Conservation (phyloP, 2,329 filamentous ascomycete genomes). For the Periconia digitata region DNA sequence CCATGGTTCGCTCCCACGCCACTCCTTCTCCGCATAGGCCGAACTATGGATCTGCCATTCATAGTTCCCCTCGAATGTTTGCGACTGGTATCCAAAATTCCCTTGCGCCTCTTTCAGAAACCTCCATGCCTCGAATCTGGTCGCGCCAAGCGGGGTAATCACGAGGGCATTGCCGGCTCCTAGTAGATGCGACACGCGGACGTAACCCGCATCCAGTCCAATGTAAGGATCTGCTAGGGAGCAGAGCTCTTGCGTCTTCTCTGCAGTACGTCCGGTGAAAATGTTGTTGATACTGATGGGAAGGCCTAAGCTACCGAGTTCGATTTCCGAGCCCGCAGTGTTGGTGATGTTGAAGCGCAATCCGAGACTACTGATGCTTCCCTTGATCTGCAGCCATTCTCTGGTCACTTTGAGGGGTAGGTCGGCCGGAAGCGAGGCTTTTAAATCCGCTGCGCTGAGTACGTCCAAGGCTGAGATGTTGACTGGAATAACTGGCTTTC, state of each 20-base stretch:
- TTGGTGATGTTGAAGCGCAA: constrained; percentile 57
- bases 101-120: constrained; percentile 51
- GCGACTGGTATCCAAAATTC: constrained; percentile 44
- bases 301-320: constrained; percentile 60
- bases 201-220: constrained; percentile 60
- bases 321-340: constrained; percentile 43
- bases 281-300: constrained; percentile 65
- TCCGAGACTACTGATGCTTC: constrained; percentile 52
- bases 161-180: constrained; percentile 58
- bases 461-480: constrained; percentile 16
- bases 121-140: constrained; percentile 58
- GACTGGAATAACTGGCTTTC: constrained; percentile 40
- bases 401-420: constrained; percentile 52
- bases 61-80: constrained; percentile 63
- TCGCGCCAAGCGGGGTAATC: constrained; percentile 56
- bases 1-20: constrained; percentile 56
- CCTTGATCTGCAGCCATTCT: constrained; percentile 48
- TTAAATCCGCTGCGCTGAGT: constrained; percentile 47
- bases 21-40: constrained; percentile 60
- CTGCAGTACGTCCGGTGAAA: constrained; percentile 54
- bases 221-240: constrained; percentile 62
- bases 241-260: constrained; percentile 54
- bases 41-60: constrained; percentile 60
- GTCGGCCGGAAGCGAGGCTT: constrained; percentile 44
- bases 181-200: constrained; percentile 55